Evolutionary conservation across 306 rosid species (phyloP), one percentile per base, ranked within the genome.

Genomic region (Phaseolus lunatus): DNA sequence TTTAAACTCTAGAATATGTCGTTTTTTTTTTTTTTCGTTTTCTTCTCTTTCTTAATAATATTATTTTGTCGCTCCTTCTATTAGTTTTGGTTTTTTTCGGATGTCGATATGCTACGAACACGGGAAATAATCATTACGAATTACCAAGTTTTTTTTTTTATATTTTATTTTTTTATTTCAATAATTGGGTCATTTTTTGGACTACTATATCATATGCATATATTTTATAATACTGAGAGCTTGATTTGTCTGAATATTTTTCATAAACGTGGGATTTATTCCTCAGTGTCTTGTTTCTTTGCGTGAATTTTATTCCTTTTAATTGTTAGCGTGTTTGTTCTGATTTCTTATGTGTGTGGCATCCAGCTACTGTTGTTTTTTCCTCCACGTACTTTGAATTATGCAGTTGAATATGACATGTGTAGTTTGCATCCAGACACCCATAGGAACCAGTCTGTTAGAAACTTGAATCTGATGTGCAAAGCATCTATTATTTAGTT

Each of bases 161-260:
- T 29, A 56, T 66, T 65, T 43, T 39, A 0, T 15, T 16, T 16
- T 27, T 39, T 9, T 31, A 54, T 35, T 31, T 10, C 20, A 73
- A 63, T 54, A 24, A 57, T 44, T 29, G 50, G 56, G 54, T 43
- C 59, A 9, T 31, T 69, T 64, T 63, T 29, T 31, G 67, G 44
- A 61, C 44, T 61, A 27, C 1, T 43, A 44, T 29, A 8, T 13
- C 31, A 24, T 24, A 22, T 23, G 1, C 20, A 5, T 68, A 68
- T 68, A 26, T 37, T 57, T 37, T 53, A 4, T 11, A 16, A 29
- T 52, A 74, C 24, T 66, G 43, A 12, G 62, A 54, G 26, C 74
- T 67, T 67, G 73, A 63, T 72, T 20, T 35, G 11, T 63, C 12
- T 77, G 70, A 64, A 52, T 77, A 61, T 81, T 77, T 69, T 81